A percentile compares a stretch with the other conserved stretches of the same genome.
phyloP scores from a whole-genome alignment of 306 rosid genomes.

The Vachellia collinsii region DNA sequence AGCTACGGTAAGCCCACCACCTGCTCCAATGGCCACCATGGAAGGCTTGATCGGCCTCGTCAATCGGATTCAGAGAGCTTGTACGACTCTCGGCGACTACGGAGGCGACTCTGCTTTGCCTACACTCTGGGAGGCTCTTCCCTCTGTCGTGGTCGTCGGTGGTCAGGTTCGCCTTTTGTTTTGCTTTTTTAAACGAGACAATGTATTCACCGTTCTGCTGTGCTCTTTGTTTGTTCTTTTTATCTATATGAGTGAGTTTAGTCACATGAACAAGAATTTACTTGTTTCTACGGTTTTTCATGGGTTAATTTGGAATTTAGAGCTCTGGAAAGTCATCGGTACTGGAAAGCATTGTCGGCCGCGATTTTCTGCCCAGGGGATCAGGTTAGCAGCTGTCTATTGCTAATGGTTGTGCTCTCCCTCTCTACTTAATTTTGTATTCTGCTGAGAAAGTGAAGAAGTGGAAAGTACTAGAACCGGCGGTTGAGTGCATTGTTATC shows the following conservation, averaged over 20 bases:
- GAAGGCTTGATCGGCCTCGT: conserved; percentile 81
- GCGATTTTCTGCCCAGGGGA: conserved; percentile 74
- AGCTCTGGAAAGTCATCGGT: conserved; percentile 73
- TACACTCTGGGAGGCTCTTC: conserved; percentile 80
- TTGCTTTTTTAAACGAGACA: neutral
- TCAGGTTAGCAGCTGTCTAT: conserved; percentile 47
- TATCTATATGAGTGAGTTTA: neutral
- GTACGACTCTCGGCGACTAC: conserved; percentile 74
- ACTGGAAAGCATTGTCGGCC: conserved; percentile 66
- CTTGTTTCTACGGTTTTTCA: neutral
- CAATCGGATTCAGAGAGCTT: conserved; percentile 71
- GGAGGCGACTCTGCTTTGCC: conserved; percentile 64
- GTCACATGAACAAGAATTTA: neutral
- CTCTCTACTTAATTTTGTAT: neutral
- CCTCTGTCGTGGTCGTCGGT: conserved; percentile 77
- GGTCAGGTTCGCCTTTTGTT: conserved; percentile 59
- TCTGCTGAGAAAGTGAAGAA: conserved; percentile 23
- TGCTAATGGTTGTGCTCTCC: neutral
- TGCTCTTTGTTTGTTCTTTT: neutral
- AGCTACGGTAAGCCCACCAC: neutral
- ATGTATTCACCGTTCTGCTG: neutral
- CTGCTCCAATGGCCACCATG: conserved; percentile 54
- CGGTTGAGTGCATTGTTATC: neutral
- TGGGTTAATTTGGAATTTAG: conserved; percentile 37
- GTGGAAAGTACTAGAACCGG: neutral